Evolutionary conservation across 176 grass and related monocot genomes (phyloP).

Genomic region (Aegilops bicornis): DNA sequence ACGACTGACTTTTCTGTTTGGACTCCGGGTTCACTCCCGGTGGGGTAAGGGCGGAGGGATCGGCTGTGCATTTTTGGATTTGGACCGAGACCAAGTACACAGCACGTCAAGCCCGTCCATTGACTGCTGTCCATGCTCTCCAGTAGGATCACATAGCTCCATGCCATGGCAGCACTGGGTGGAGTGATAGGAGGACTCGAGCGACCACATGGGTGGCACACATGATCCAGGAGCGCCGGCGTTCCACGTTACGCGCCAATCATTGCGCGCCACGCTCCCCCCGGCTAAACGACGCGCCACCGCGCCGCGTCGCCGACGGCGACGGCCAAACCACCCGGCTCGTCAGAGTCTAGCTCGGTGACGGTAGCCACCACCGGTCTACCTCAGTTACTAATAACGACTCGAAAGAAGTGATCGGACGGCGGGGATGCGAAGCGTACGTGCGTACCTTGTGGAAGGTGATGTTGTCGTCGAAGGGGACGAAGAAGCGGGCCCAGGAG

Average conservation of each 20-base stretch:
- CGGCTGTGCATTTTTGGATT: too few relatives aligned
- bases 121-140: not conserved
- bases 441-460: slow-evolving; percentile 90
- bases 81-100: too few relatives aligned
- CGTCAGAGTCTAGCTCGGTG: not conserved
- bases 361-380: not conserved
- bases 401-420: not conserved
- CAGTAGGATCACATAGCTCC: not conserved
- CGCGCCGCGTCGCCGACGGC: slow-evolving; percentile 35
- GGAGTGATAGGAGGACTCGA: not conserved
- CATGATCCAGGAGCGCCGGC: not conserved
- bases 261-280: slow-evolving; percentile 26
- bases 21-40: slow-evolving; percentile 11
- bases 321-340: slow-evolving; percentile 22
- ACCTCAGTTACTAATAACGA: not conserved
- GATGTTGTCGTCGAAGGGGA: slow-evolving; percentile 99
- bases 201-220: slow-evolving; percentile 40
- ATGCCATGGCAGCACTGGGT: not conserved
- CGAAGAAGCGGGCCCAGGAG: slow-evolving; percentile 85
- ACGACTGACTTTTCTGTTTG: not conserved
- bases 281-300: not conserved
- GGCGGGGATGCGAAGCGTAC: too few relatives aligned
- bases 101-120: too few relatives aligned
- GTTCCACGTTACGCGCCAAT: slow-evolving; percentile 3
- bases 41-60: too few relatives aligned